Evolutionary conservation across 352 stramenopile genomes (phyloP).

Genomic region (Phytophthora pinifolia): DNA sequence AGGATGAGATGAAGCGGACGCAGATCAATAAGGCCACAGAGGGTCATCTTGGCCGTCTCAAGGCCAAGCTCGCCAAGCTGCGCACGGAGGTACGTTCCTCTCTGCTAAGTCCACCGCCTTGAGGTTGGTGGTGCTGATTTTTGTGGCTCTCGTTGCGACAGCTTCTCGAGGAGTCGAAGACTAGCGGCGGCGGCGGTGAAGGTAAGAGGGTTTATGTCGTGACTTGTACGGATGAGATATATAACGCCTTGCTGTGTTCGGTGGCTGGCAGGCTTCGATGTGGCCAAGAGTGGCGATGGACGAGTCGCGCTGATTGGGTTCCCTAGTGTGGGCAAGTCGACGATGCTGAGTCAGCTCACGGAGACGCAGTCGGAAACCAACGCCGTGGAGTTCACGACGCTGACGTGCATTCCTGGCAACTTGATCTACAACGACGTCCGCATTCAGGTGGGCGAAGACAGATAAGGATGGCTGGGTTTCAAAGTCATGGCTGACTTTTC

Average conservation of each 20-base stretch:
- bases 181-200: slow-evolving; percentile 72
- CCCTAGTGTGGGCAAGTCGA: slow-evolving; percentile 89
- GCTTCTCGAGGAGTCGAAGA: slow-evolving; percentile 85
- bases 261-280: slow-evolving; percentile 86
- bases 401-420: slow-evolving; percentile 98
- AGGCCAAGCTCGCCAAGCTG: slow-evolving; percentile 99
- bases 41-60: slow-evolving; percentile 92
- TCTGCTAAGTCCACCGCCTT: background rate
- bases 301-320: slow-evolving; percentile 97
- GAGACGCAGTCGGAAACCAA: slow-evolving; percentile 97
- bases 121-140: slow-evolving; percentile 1
- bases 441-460: slow-evolving; percentile 88
- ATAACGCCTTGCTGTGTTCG: background rate
- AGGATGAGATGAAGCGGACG: slow-evolving; percentile 96
- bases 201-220: slow-evolving; percentile 30
- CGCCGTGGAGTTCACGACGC: slow-evolving; percentile 98
- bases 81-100: slow-evolving; percentile 85
- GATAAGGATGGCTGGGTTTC: background rate
- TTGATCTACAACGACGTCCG: slow-evolving; percentile 95
- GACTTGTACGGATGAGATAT: background rate
- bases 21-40: slow-evolving; percentile 99
- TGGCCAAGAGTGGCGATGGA: slow-evolving; percentile 94
- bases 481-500: slow-evolving; percentile 1
- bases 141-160: slow-evolving; percentile 15
- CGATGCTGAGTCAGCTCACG: slow-evolving; percentile 92